These are phyloP conservation scores for Paecilomyces niveus DNA, from an alignment of 2,329 filamentous ascomycete species.

Conservation along the genomic window DNA sequence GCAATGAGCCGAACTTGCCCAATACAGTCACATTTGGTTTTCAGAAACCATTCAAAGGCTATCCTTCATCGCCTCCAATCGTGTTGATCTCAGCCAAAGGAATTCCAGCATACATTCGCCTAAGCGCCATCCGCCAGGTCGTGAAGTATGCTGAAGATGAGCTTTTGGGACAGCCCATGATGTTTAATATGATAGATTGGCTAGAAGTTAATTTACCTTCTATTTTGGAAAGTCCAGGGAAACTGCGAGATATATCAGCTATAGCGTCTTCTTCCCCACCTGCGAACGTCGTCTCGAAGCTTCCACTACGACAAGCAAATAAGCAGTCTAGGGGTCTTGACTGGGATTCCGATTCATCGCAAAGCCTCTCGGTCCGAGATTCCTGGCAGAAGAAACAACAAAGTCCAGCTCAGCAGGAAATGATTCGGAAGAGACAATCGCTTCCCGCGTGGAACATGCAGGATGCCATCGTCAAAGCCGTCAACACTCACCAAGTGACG, in stretches of 20 bases:
- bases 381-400: slow-evolving; percentile 65
- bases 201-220: slow-evolving; percentile 72
- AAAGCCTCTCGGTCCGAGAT: slow-evolving; percentile 52
- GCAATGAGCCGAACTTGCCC: slow-evolving; percentile 45
- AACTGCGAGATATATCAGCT: slow-evolving; percentile 73
- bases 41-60: slow-evolving; percentile 59
- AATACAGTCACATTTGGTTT: slow-evolving; percentile 54
- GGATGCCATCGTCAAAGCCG: slow-evolving; percentile 67
- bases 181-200: slow-evolving; percentile 88
- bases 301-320: slow-evolving; percentile 20
- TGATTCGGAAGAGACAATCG: slow-evolving; percentile 64
- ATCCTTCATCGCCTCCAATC: slow-evolving; percentile 63
- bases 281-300: slow-evolving; percentile 10
- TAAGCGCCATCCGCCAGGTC: slow-evolving; percentile 76
- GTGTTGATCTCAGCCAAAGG: slow-evolving; percentile 60
- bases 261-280: slow-evolving; percentile 51
- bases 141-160: slow-evolving; percentile 63
- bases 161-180: slow-evolving; percentile 77
- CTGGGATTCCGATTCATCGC: slow-evolving; percentile 53
- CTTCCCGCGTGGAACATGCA: slow-evolving; percentile 84
- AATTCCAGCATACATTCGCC: slow-evolving; percentile 84
- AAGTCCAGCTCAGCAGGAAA: slow-evolving; percentile 60
- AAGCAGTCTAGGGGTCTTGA: slow-evolving; percentile 53
- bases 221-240: slow-evolving; percentile 81
- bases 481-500: slow-evolving; percentile 74